A percentile compares a stretch with the other conserved stretches of the same genome.
Evolutionary conservation across 768 basidiomycete species (phyloP).

Genomic region (Neoboletus subvelutipes): DNA sequence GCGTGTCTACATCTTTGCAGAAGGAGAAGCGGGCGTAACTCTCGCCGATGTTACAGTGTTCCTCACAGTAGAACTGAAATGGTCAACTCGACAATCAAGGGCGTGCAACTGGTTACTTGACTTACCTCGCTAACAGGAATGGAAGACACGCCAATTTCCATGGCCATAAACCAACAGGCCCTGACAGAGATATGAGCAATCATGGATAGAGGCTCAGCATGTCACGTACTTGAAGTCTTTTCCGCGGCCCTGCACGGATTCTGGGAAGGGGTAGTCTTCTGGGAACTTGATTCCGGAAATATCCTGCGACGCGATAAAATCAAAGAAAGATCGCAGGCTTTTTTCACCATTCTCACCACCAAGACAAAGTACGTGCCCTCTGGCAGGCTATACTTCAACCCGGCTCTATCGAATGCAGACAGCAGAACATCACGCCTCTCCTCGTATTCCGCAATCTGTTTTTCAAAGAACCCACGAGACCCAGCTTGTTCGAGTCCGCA

Average conservation of each 20-base stretch:
- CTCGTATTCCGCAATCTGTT: slow-evolving; percentile 71
- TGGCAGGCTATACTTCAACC: slow-evolving; percentile 82
- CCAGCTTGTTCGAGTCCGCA: slow-evolving; percentile 81
- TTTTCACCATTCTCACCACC: slow-evolving; percentile 49
- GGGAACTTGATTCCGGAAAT: slow-evolving; percentile 78
- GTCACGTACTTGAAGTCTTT: slow-evolving; percentile 75
- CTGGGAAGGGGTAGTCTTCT: slow-evolving; percentile 80
- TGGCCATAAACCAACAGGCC: slow-evolving; percentile 94
- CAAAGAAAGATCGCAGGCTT: not conserved
- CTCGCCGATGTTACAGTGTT: slow-evolving; percentile 85
- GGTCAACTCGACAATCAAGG: slow-evolving; percentile 7
- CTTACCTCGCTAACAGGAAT: slow-evolving; percentile 94
- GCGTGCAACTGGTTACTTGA: not conserved
- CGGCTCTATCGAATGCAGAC: slow-evolving; percentile 78
- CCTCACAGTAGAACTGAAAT: slow-evolving; percentile 84
- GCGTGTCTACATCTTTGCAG: slow-evolving; percentile 91
- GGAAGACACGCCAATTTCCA: slow-evolving; percentile 86
- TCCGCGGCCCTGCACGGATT: slow-evolving; percentile 72
- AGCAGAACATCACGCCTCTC: slow-evolving; percentile 77
- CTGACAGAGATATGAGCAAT: slow-evolving; percentile 39
- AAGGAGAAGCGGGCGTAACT: slow-evolving; percentile 87
- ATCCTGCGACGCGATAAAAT: slow-evolving; percentile 47
- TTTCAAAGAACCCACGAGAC: slow-evolving; percentile 73
- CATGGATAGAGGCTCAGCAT: not conserved
- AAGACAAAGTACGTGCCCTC: slow-evolving; percentile 92